A percentile compares a stretch with the other conserved stretches of the same genome.
Evolutionary conservation across 225 moss, liverwort and hornwort genomes (phyloP).

Genomic region (Polytrichum commune): DNA sequence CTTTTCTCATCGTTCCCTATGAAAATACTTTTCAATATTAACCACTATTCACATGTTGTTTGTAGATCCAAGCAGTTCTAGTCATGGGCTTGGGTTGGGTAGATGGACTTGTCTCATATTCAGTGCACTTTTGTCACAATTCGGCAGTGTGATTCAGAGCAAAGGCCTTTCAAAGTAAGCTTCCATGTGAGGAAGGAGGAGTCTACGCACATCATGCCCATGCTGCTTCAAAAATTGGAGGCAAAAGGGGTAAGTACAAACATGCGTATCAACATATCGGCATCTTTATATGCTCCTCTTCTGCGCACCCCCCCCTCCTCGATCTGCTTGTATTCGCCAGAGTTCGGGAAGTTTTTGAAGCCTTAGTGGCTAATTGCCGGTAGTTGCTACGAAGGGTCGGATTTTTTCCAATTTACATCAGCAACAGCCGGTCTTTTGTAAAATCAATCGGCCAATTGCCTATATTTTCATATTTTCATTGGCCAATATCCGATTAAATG

Average conservation of each 20-base stretch:
- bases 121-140: constrained; percentile 42
- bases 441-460: too few relatives aligned
- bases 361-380: too few relatives aligned
- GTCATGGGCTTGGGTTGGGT: not conserved
- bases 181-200: constrained; percentile 69
- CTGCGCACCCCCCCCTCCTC: not conserved
- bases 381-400: too few relatives aligned
- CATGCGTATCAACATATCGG: not conserved
- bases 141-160: constrained; percentile 77
- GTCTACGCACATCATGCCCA: constrained; percentile 35
- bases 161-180: constrained; percentile 74
- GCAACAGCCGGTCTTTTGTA: too few relatives aligned
- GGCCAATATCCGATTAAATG: too few relatives aligned
- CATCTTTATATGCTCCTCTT: not conserved
- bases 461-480: too few relatives aligned
- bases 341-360: too few relatives aligned
- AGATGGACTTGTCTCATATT: constrained; percentile 40
- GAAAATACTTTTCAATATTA: too few relatives aligned
- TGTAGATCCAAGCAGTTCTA: too few relatives aligned
- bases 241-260: constrained; percentile 46
- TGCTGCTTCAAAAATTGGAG: constrained; percentile 40
- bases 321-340: not conserved
- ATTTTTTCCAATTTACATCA: too few relatives aligned
- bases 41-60: too few relatives aligned
- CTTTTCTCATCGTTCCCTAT: too few relatives aligned